A percentile compares a stretch with the other conserved stretches of the same genome.
Evolutionary conservation across 2,329 filamentous ascomycete species (phyloP).

Genomic region (Tolypocladium endophyticum): DNA sequence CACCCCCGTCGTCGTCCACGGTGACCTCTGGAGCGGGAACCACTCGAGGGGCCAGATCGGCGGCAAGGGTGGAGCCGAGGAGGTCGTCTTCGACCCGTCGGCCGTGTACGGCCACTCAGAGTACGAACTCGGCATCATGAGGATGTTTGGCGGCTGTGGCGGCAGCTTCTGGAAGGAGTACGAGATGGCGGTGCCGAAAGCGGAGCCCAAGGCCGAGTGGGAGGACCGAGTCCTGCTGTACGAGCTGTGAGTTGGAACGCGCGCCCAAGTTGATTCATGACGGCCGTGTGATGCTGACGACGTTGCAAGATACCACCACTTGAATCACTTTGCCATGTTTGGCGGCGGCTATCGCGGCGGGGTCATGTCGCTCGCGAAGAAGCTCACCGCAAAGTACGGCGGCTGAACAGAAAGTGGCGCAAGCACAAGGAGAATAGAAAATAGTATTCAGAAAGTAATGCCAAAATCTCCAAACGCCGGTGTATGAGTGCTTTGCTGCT

Average conservation of each 20-base stretch:
- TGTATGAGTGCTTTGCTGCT: conserved; percentile 7
- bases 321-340: conserved; percentile 83
- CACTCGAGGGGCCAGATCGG: conserved; percentile 56
- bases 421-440: not conserved
- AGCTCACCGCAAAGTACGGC: conserved; percentile 62
- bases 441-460: conserved; percentile 1
- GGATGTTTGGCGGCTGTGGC: conserved; percentile 88
- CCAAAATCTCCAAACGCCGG: conserved; percentile 12
- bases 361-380: conserved; percentile 71
- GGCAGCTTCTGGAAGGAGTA: conserved; percentile 67
- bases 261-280: not conserved
- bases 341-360: conserved; percentile 67
- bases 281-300: conserved; percentile 7
- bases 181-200: conserved; percentile 61
- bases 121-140: conserved; percentile 89
- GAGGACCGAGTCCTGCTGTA: conserved; percentile 75
- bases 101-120: conserved; percentile 79
- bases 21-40: conserved; percentile 92
- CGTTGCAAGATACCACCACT: conserved; percentile 62
- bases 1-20: conserved; percentile 74
- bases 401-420: not conserved
- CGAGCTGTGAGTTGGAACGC: conserved; percentile 53
- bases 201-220: conserved; percentile 73
- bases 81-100: conserved; percentile 75
- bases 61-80: conserved; percentile 44